Percentiles rank a stretch among this genome's conserved stretches.
Conservation (phyloP, 2,329 filamentous ascomycete species). For the Calonectria pteridis region DNA sequence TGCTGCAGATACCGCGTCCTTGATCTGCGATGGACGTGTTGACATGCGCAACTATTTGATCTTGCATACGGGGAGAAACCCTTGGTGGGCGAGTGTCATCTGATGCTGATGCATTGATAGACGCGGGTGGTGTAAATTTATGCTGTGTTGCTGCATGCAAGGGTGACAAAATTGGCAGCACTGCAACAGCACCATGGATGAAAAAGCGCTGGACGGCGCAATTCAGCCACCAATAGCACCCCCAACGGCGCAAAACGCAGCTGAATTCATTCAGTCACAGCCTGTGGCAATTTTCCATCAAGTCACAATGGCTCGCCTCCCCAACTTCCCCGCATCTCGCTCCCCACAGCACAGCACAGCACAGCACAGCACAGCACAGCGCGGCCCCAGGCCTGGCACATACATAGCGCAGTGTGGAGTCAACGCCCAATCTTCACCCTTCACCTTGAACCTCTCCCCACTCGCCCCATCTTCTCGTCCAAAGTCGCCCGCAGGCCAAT, state of each 20-base stretch:
- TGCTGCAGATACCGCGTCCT: background rate
- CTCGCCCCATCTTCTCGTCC: conserved; percentile 12
- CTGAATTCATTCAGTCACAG: background rate
- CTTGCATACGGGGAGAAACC: background rate
- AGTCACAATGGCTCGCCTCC: conserved; percentile 17
- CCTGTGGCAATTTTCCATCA: background rate
- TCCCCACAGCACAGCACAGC: conserved; percentile 22
- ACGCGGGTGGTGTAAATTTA: background rate
- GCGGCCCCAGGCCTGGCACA: background rate
- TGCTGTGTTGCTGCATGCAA: background rate
- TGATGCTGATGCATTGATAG: background rate
- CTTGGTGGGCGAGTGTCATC: background rate
- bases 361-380: too few relatives aligned
- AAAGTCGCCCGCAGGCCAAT: background rate
- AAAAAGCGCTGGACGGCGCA: background rate
- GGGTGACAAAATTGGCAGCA: too few relatives aligned
- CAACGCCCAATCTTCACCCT: conserved; percentile 20
- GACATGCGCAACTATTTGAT: conserved; percentile 1
- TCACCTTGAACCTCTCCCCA: conserved; percentile 19
- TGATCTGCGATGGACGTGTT: background rate
- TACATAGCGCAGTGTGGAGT: conserved; percentile 17
- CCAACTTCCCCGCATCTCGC: conserved; percentile 22
- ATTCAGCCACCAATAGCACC: background rate
- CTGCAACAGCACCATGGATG: background rate
- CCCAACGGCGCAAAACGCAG: background rate